A percentile compares a stretch with the other conserved stretches of the same genome.
These are phyloP conservation scores for Microbotryomycetes sp. DNA, from an alignment of 1,284 basidiomycete species.

Conservation along the genomic window DNA sequence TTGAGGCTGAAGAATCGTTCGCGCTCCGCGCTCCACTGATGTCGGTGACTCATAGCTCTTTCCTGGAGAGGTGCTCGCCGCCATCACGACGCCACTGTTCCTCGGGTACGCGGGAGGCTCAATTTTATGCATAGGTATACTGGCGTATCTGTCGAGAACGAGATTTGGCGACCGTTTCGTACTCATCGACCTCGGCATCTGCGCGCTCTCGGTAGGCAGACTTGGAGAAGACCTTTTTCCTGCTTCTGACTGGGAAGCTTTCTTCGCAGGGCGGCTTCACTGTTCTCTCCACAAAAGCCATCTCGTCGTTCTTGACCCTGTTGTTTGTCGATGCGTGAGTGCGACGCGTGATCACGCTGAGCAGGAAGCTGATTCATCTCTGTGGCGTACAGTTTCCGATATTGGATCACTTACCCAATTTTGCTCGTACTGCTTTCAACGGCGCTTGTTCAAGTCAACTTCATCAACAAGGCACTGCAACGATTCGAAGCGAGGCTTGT, in stretches of 20 bases:
- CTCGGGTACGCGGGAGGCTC: conserved; percentile 65
- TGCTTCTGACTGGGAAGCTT: not conserved
- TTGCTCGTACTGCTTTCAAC: conserved; percentile 64
- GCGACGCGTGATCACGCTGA: too few species aligned
- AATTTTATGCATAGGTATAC: conserved; percentile 43
- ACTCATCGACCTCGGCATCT: conserved; percentile 79
- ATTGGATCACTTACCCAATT: conserved; percentile 39
- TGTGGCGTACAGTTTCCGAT: conserved; percentile 21
- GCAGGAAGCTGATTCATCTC: conserved; percentile 48
- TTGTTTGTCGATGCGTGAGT: conserved; percentile 68
- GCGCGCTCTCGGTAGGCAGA: conserved; percentile 61
- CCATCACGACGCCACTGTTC: conserved; percentile 65
- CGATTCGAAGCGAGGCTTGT: conserved; percentile 83
- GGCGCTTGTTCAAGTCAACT: conserved; percentile 82
- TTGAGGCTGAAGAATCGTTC: not conserved
- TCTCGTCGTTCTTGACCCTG: conserved; percentile 74
- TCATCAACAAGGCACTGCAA: conserved; percentile 61
- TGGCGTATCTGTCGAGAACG: conserved; percentile 50
- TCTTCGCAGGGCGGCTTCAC: conserved; percentile 73
- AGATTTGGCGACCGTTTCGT: conserved; percentile 62
- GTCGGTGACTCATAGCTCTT: conserved; percentile 44
- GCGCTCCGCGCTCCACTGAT: not conserved
- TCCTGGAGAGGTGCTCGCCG: conserved; percentile 60
- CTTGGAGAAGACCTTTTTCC: conserved; percentile 7
- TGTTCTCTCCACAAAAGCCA: conserved; percentile 85